Evolutionary conservation across 2,329 filamentous ascomycete species (phyloP), one percentile per base, ranked within the genome.

Genomic region (Albifimbria verrucaria): DNA sequence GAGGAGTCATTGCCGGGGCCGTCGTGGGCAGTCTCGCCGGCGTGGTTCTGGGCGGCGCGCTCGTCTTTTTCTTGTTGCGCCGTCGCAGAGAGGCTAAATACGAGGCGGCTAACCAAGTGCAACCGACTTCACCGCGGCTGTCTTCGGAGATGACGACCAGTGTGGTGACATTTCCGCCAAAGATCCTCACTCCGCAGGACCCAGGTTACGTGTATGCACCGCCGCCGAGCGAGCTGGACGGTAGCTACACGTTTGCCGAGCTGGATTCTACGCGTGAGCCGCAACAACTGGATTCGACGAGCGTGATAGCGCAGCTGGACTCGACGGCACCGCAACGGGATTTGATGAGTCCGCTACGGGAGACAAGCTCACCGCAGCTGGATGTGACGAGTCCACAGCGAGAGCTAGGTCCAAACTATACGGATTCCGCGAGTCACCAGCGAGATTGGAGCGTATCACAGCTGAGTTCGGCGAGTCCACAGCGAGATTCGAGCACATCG

Each of bases 1-100:
- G 55, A 7, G 49, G 55, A 2, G 49, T 46, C 4, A 53, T 58
- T 18, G 51, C 52, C 1, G 54, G 52, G n/a, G 54, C 52, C 2
- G 52, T 55, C 4, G 48, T 52, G 4, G 55, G 36, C 2, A 49
- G 32, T 20, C 25, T 58, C 3, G 47, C n/a, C 22, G 51, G 49
- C 3, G 6, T 53, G 9, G 46, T 43, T 7, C 48, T 11, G 3
- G 11, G 53, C 24, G 49, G 42, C 2, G 54, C 49, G 2, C 21
- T 53, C 18, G 17, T 51, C 2, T 53, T 54, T 11, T 58, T 50
- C 48, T 20, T 57, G 1, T 10, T 51, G 25, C 49, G 51, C 28
- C 51, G 49, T 6, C 32, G 41, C 39, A 53, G 41, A 39, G 49
- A 41, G 18, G 15, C 24, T 18, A 48, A 51, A 7, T 25, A 53